Evolutionary conservation across 495 filamentous ascomycete species (phyloP).

Genomic region (Penicillium atrosanguineum): DNA sequence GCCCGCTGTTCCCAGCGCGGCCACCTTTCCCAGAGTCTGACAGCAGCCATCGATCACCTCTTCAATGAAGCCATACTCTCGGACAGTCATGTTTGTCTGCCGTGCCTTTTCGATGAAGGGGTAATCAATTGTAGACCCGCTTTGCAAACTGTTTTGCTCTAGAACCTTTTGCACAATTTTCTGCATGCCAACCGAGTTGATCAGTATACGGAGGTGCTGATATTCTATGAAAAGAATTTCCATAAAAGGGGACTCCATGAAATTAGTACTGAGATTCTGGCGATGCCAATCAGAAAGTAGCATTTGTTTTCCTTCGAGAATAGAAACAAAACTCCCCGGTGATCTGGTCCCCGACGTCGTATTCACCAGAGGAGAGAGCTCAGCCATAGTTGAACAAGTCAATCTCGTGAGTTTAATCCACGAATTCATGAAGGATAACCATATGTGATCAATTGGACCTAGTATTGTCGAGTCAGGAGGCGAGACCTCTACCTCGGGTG

Average conservation of each 20-base stretch:
- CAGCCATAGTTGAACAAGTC: constrained; percentile 27
- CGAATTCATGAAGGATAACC: constrained; percentile 21
- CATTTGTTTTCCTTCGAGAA: constrained; percentile 29
- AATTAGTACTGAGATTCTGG: constrained; percentile 4
- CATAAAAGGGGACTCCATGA: not conserved
- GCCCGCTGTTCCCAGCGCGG: constrained; percentile 2
- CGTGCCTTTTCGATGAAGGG: constrained; percentile 12
- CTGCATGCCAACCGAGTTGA: constrained; percentile 39
- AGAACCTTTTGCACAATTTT: constrained; percentile 31
- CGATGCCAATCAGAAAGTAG: constrained; percentile 28
- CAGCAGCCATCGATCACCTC: constrained; percentile 39
- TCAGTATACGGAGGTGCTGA: constrained; percentile 36
- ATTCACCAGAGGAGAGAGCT: constrained; percentile 26
- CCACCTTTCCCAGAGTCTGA: constrained; percentile 27
- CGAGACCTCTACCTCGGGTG: constrained; percentile 8
- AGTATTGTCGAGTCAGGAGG: not conserved
- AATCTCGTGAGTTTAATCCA: constrained; percentile 35
- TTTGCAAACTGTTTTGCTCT: constrained; percentile 7
- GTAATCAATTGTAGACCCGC: constrained; percentile 10
- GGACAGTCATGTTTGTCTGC: constrained; percentile 12
- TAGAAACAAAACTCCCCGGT: constrained; percentile 20
- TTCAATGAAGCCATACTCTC: constrained; percentile 36
- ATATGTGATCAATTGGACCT: constrained; percentile 2
- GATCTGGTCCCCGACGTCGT: constrained; percentile 12
- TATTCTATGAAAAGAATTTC: constrained; percentile 34